A percentile compares a stretch with the other conserved stretches of the same genome.
Evolutionary conservation across 2,329 filamentous ascomycete species (phyloP).

Genomic region (Myriosclerotinia scirpicola): DNA sequence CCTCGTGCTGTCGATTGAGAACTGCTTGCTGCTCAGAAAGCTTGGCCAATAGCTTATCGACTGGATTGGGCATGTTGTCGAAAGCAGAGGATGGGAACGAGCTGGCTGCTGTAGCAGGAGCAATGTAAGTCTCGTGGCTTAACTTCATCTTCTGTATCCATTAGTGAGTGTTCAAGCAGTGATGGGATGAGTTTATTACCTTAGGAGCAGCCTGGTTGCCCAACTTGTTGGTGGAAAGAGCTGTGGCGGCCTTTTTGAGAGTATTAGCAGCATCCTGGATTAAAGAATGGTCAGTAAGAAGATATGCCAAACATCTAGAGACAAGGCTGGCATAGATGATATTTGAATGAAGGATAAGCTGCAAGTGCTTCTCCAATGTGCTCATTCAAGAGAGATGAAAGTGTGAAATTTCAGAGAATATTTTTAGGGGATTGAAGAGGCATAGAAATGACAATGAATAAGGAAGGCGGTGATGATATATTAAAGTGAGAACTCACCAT

Average conservation of each 20-base stretch:
- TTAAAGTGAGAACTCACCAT: slow-evolving; percentile 17
- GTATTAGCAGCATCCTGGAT: slow-evolving; percentile 32
- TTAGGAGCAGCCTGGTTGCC: slow-evolving; percentile 55
- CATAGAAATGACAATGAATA: neutral
- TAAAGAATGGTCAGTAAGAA: slow-evolving; percentile 27
- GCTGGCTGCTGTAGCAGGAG: neutral
- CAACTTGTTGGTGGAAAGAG: slow-evolving; percentile 55
- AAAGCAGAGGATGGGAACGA: slow-evolving; percentile 30
- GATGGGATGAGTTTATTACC: slow-evolving; percentile 43
- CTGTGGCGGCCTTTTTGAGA: slow-evolving; percentile 44
- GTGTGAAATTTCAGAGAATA: too few species aligned
- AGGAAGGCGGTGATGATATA: neutral
- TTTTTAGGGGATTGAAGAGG: neutral
- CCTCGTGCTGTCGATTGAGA: slow-evolving; percentile 59
- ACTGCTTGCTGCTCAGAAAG: slow-evolving; percentile 68
- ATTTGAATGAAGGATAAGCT: neutral
- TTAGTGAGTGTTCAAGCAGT: slow-evolving; percentile 31
- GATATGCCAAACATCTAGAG: slow-evolving; percentile 20
- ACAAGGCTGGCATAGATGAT: slow-evolving; percentile 11
- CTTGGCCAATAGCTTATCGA: slow-evolving; percentile 73
- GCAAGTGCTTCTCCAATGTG: neutral
- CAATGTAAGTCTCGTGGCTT: slow-evolving; percentile 44
- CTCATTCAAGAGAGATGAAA: neutral
- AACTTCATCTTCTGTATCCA: slow-evolving; percentile 50
- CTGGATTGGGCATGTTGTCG: slow-evolving; percentile 49